Conservation (phyloP, 2,329 filamentous ascomycete genomes). For the Phaeosphaeria sp. region DNA sequence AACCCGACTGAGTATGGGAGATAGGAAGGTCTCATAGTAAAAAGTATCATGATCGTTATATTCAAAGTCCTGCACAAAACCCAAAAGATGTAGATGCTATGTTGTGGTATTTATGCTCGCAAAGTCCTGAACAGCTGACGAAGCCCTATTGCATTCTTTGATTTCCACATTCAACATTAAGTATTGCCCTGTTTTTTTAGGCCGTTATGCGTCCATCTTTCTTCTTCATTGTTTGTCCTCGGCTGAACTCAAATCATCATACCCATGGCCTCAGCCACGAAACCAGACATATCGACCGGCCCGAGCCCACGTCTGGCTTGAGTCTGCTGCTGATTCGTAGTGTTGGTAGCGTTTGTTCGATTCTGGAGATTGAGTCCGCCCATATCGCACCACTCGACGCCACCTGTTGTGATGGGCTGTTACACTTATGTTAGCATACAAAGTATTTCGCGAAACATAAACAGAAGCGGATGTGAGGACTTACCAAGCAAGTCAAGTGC, state of each 20-base stretch:
- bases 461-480: conserved; percentile 48
- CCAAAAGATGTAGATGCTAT: background rate
- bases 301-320: background rate
- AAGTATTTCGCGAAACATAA: background rate
- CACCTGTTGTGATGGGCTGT: conserved; percentile 31
- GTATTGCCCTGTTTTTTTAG: background rate
- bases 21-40: no score
- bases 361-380: conserved; percentile 31
- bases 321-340: background rate
- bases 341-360: conserved; percentile 9
- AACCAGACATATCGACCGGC: background rate
- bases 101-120: background rate
- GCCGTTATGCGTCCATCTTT: background rate
- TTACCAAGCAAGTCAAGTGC: conserved; percentile 89
- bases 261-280: background rate
- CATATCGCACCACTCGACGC: conserved; percentile 47
- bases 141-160: background rate
- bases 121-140: background rate
- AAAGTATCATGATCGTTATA: background rate
- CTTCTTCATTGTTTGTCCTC: background rate
- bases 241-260: background rate
- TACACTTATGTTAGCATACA: conserved; percentile 1
- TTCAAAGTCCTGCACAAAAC: background rate
- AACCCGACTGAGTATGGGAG: no score
- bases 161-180: background rate